Base-by-base conservation (phyloP, 78 protist genomes). In the Dictyostelium purpureum region DNA sequence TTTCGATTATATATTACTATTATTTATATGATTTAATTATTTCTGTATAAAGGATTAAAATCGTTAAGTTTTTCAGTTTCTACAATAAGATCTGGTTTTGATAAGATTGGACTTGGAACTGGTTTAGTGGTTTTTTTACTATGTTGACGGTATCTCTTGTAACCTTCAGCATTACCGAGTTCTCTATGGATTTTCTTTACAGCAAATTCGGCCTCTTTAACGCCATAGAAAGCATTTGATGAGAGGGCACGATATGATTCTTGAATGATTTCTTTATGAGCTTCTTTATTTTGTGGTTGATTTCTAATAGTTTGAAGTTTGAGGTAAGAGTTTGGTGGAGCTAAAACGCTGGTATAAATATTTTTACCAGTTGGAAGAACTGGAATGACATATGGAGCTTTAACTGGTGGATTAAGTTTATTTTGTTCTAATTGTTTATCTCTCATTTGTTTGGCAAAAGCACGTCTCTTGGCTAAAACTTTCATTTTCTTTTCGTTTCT, bases 291-390 rank as follows among this genome's bases (percentile, higher is more conserved):
- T 63, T 28, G n/a, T 38, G 37, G 40, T 81, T 28, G 51, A 21
- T 51, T 33, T 18, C 33, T 57, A 42, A 51, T 47, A 31, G 31
- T 35, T 40, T 69, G 35, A 5, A 75, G 31, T 66, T 76, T 85
- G 56, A 85, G 42, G 51, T 47, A 85, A 0, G 92, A 51, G 26
- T 85, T 85, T 70, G 92, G 92, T 73, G 71, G 81, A 6, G 57
- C 26, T 42, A 76, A 49, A 31, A 33, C 47, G 9, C 71, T 38
- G 2, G 38, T 47, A 45, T 14, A 85, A 24, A 85, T 43, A 47
- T 56, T 61, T 12, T 85, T 61, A 59, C 82, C 79, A 19, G 21
- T 6, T 56, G 80, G 80, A 26, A 11, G 21, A 19, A 21, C 28
- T 49, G 47, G 16, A 18, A 37, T 26, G n/a, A 37, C 3, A n/a